Evolutionary conservation across 495 filamentous ascomycete genomes (phyloP).

Genomic region (Xylaria nigripes): DNA sequence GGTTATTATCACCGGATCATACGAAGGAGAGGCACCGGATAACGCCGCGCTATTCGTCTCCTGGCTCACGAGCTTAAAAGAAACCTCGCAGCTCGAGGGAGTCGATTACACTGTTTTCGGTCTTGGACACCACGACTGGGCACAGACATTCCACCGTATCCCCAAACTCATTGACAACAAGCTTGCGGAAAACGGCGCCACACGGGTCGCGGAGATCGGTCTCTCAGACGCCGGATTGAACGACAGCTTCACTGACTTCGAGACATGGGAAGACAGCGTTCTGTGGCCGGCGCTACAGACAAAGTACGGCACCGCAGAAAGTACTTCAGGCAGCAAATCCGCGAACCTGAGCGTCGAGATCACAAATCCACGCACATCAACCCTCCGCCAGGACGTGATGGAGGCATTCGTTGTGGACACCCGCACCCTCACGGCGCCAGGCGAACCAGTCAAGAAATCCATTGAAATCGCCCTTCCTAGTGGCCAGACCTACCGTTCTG

Average conservation of each 20-base stretch:
- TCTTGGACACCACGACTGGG: conserved; percentile 53
- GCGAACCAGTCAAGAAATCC: conserved; percentile 53
- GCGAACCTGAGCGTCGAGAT: conserved; percentile 47
- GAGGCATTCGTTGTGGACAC: conserved; percentile 53
- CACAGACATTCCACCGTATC: conserved; percentile 61
- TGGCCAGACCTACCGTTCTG: conserved; percentile 58
- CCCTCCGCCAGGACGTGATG: conserved; percentile 57
- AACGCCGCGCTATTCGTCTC: conserved; percentile 62
- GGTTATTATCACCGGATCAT: conserved; percentile 60
- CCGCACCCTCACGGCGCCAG: conserved; percentile 45
- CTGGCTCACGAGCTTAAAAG: conserved; percentile 53
- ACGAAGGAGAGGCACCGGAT: conserved; percentile 68
- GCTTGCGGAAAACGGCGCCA: conserved; percentile 44
- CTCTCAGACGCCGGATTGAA: conserved; percentile 53
- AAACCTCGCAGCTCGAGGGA: conserved; percentile 37
- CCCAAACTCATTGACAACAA: conserved; percentile 54
- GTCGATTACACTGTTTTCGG: conserved; percentile 61
- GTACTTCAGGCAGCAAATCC: conserved; percentile 8
- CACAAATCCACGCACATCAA: conserved; percentile 50
- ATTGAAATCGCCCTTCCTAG: conserved; percentile 57
- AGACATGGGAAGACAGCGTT: conserved; percentile 56
- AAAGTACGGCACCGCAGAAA: conserved; percentile 31
- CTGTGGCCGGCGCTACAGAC: conserved; percentile 59
- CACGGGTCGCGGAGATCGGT: conserved; percentile 47
- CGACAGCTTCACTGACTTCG: conserved; percentile 64